A percentile compares a stretch with the other conserved stretches of the same genome.
Conservation (phyloP, 23 red algal species). For the Porphyridium purpureum region DNA sequence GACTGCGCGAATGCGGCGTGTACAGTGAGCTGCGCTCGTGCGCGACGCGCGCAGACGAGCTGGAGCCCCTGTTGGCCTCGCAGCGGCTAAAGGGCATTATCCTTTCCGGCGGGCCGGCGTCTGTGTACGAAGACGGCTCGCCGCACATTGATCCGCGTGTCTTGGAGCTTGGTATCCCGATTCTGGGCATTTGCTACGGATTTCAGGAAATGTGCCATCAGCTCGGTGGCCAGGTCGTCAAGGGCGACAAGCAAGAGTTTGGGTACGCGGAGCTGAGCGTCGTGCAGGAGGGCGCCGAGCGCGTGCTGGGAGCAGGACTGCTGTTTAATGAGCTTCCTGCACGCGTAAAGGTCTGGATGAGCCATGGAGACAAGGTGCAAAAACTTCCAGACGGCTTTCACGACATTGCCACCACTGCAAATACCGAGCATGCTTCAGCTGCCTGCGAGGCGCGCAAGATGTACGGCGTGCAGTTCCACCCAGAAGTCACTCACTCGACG, state of each 20-base stretch:
- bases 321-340: conserved; percentile 39
- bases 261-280: conserved; percentile 51
- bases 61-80: conserved; percentile 7
- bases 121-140: conserved; percentile 58
- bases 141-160: conserved; percentile 45
- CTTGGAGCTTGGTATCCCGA: conserved; percentile 64
- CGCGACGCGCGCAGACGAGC: conserved; percentile 10
- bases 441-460: conserved; percentile 13
- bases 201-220: conserved; percentile 77
- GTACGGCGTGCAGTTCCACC: conserved; percentile 93
- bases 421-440: conserved; percentile 56
- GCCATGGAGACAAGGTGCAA: conserved; percentile 70
- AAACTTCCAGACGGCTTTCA: conserved; percentile 37
- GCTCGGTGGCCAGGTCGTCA: conserved; percentile 43
- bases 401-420: conserved; percentile 43
- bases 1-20: conserved; percentile 62
- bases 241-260: conserved; percentile 61
- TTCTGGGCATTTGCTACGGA: conserved; percentile 95
- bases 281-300: neutral
- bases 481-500: conserved; percentile 80
- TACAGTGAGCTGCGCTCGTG: conserved; percentile 71
- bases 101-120: conserved; percentile 76
- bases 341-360: conserved; percentile 80
- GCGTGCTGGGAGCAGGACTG: neutral
- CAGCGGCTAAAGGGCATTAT: conserved; percentile 45